Evolutionary conservation across 78 protist genomes (phyloP).

Genomic region (Speleostelium caveatum): DNA sequence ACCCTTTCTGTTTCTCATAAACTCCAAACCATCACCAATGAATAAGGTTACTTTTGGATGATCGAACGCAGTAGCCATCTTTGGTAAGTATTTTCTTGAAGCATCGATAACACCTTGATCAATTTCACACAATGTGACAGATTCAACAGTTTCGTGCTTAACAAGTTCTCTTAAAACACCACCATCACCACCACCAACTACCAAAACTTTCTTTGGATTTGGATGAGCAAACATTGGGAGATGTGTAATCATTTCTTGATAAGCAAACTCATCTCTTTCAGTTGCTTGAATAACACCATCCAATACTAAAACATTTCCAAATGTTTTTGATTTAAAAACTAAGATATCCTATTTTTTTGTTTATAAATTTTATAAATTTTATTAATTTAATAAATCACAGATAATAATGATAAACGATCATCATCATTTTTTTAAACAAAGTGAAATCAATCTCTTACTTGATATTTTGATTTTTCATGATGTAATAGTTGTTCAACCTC

Average conservation of each 20-base stretch:
- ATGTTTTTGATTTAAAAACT: constrained; percentile 89
- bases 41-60: constrained; percentile 85
- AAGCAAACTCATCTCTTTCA: constrained; percentile 96
- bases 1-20: constrained; percentile 73
- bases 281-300: constrained; percentile 97
- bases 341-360: constrained; percentile 61
- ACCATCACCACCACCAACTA: constrained; percentile 99
- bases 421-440: no score
- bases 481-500: constrained; percentile 92
- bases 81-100: constrained; percentile 85
- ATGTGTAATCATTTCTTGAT: constrained; percentile 98
- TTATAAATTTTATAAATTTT: no score
- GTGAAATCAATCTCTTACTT: constrained; percentile 32
- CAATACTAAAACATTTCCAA: constrained; percentile 93
- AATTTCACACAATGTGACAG: constrained; percentile 91
- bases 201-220: constrained; percentile 89
- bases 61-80: constrained; percentile 83
- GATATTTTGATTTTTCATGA: constrained; percentile 88
- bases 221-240: constrained; percentile 94
- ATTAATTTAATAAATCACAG: no score
- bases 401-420: no score
- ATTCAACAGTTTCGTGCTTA: constrained; percentile 88
- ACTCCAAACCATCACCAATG: constrained; percentile 95
- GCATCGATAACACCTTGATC: constrained; percentile 91
- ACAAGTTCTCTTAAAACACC: constrained; percentile 96